phyloP scores from a whole-genome alignment of 805 yeast genomes.

The Geotrichum ghanense region DNA sequence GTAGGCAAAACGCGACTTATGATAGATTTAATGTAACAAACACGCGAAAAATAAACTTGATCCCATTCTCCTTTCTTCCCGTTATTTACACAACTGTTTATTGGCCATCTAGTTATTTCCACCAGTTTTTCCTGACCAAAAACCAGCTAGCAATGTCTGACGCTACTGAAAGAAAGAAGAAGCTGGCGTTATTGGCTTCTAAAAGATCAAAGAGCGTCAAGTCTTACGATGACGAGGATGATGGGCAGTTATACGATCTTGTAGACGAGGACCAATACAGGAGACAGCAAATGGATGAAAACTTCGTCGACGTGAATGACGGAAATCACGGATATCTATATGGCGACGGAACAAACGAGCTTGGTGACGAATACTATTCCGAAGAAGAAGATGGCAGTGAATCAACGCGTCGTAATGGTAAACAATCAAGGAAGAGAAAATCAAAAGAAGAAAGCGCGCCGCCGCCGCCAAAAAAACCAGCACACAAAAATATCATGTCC shows the following conservation, averaged over 20 bases:
- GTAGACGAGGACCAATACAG: background rate
- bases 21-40: too few relatives aligned
- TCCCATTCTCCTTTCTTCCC: too few relatives aligned
- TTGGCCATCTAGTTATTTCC: too few relatives aligned
- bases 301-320: background rate
- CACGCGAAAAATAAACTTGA: too few relatives aligned
- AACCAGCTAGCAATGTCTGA: too few relatives aligned
- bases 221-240: background rate
- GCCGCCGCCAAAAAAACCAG: background rate
- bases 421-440: background rate
- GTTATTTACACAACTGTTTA: too few relatives aligned
- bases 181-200: background rate
- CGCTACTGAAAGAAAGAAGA: background rate
- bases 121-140: too few relatives aligned
- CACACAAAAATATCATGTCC: background rate
- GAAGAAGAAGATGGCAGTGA: background rate
- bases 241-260: background rate
- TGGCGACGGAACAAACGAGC: background rate
- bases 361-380: background rate
- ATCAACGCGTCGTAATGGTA: background rate
- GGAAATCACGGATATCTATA: background rate
- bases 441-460: background rate
- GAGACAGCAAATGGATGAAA: background rate
- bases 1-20: too few relatives aligned
- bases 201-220: background rate